Conservation (phyloP, 495 filamentous ascomycete genomes). For the Penicillium argentinense region DNA sequence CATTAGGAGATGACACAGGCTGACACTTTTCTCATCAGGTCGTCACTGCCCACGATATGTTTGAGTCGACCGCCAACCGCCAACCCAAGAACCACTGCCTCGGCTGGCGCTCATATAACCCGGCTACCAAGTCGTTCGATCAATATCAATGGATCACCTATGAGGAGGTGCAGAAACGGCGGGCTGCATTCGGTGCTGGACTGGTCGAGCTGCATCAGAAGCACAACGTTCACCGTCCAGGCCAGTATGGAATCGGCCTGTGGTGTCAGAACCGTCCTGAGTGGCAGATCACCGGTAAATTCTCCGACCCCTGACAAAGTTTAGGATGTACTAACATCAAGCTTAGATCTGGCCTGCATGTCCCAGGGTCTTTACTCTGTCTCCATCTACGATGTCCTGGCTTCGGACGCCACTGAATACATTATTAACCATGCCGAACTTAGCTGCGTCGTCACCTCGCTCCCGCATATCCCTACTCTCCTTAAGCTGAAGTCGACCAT, state of each 20-base stretch:
- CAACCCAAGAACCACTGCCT: slow-evolving; percentile 65
- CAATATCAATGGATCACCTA: slow-evolving; percentile 85
- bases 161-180: slow-evolving; percentile 71
- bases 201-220: slow-evolving; percentile 78
- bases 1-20: neutral
- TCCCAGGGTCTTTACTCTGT: slow-evolving; percentile 88
- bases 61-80: slow-evolving; percentile 67
- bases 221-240: slow-evolving; percentile 55
- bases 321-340: slow-evolving; percentile 2
- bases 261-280: slow-evolving; percentile 97
- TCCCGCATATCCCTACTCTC: slow-evolving; percentile 83
- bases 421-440: slow-evolving; percentile 90
- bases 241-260: slow-evolving; percentile 82
- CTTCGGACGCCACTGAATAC: slow-evolving; percentile 85
- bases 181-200: slow-evolving; percentile 83
- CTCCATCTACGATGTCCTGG: slow-evolving; percentile 95
- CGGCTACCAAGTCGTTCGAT: slow-evolving; percentile 71
- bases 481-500: slow-evolving; percentile 77
- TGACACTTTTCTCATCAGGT: slow-evolving; percentile 33
- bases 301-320: neutral
- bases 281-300: slow-evolving; percentile 87
- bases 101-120: slow-evolving; percentile 79
- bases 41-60: slow-evolving; percentile 75
- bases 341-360: slow-evolving; percentile 81
- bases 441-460: slow-evolving; percentile 70